A percentile compares a stretch with the other conserved stretches of the same genome.
Evolutionary conservation across 768 basidiomycete species (phyloP).

Genomic region (Lanmaoa pseudosensibilis): DNA sequence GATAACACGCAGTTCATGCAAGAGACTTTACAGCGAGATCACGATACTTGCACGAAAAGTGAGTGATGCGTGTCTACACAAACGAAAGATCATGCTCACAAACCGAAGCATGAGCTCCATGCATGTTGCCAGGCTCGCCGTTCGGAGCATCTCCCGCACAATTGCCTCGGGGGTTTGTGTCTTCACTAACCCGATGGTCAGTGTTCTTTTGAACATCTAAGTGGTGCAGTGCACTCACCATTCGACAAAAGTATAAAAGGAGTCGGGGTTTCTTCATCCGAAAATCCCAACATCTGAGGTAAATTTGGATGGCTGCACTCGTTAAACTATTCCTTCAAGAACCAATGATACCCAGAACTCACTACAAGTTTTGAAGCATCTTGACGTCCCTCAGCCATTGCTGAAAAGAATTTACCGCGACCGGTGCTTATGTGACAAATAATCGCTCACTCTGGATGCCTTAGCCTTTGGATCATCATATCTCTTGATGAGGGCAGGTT

Average conservation of each 20-base stretch:
- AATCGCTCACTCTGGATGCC: slow-evolving; percentile 33
- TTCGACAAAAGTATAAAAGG: slow-evolving; percentile 55
- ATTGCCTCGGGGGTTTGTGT: slow-evolving; percentile 43
- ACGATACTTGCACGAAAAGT: slow-evolving; percentile 35
- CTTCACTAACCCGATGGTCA: slow-evolving; percentile 35
- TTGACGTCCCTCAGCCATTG: slow-evolving; percentile 52
- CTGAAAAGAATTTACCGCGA: slow-evolving; percentile 24
- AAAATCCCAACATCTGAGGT: slow-evolving; percentile 54
- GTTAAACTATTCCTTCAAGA: neutral
- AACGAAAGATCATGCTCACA: slow-evolving; percentile 20
- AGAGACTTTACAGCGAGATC: slow-evolving; percentile 37
- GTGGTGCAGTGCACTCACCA: slow-evolving; percentile 27
- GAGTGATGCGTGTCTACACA: neutral
- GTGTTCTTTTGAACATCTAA: neutral
- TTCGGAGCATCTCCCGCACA: slow-evolving; percentile 37
- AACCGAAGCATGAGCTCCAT: slow-evolving; percentile 36
- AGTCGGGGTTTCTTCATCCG: slow-evolving; percentile 42
- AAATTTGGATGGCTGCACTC: slow-evolving; percentile 48
- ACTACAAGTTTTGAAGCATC: slow-evolving; percentile 51
- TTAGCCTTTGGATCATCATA: slow-evolving; percentile 41
- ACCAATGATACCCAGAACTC: slow-evolving; percentile 12
- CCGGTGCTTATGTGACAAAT: neutral
- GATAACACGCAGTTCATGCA: neutral
- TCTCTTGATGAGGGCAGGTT: slow-evolving; percentile 41
- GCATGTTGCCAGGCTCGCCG: slow-evolving; percentile 39